Percentiles rank a stretch among this genome's conserved stretches.
phyloP scores from a whole-genome alignment of 176 grass and related monocot genomes.

The Triticum aestivum region DNA sequence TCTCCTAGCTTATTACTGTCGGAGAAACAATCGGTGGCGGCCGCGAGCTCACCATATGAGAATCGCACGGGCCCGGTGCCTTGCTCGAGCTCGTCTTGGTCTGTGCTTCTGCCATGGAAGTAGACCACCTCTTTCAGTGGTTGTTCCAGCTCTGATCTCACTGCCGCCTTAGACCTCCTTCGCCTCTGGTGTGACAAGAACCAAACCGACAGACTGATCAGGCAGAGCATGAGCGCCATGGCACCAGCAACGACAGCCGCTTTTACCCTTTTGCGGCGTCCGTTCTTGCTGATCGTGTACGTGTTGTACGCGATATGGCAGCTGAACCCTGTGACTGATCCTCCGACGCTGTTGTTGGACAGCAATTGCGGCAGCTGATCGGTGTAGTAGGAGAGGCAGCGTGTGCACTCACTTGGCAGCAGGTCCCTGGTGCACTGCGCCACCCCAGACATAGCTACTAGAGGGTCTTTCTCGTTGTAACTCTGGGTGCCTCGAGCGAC shows the following conservation, averaged over 20 bases:
- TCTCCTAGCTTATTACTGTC: neutral
- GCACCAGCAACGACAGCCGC: no score
- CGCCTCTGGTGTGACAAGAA: neutral
- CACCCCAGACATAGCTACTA: neutral
- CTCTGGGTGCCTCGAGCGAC: no score
- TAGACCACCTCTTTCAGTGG: neutral
- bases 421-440: constrained; percentile 43
- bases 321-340: no score
- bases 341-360: no score
- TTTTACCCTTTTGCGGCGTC: no score
- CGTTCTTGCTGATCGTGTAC: no score
- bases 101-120: neutral
- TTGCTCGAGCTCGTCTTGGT: neutral
- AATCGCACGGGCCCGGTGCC: neutral
- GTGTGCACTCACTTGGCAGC: neutral
- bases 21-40: neutral
- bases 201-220: neutral
- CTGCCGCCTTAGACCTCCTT: neutral
- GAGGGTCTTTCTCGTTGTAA: no score
- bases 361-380: no score
- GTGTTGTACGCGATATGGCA: no score
- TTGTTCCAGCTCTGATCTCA: neutral
- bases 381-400: no score
- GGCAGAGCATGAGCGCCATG: neutral
- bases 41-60: neutral